Base-by-base conservation (phyloP, 2,329 filamentous ascomycete species). In the Colletotrichum higginsianum region DNA sequence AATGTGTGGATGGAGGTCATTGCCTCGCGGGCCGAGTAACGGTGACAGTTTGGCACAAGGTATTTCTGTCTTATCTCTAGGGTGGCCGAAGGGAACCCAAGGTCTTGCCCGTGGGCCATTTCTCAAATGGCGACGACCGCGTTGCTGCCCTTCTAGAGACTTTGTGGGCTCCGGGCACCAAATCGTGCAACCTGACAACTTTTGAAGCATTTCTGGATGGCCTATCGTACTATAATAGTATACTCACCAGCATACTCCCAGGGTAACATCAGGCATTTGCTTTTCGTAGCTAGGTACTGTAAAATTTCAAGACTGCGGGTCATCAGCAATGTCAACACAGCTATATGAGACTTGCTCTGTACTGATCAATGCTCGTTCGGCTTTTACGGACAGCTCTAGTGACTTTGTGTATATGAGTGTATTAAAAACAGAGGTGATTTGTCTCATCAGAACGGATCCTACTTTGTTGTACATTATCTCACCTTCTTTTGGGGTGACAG, bases 401-500 rank as follows among this genome's bases (percentile, higher is more conserved):
- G 58, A 23, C 26, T 35, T 61, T 60, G 38, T 55, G 49, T 55
- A 30, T 49, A 56, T 55, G 35, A 68, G 15, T 71, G 15, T 69
- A 72, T 69, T 72, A 69, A 60, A 40, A 71, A 55, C 47, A 64
- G 69, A 69, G 65, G 58, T 35, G 69, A 69, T 56, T 72, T 55
- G 49, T 64, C 58, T 72, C 69, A 68, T 69, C n/a, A 61, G 23
- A 68, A 69, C 26, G 46, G 40, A 60, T 60, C 53, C 53, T 72
- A 64, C 38, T 44, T 63, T 70, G 62, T 72, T 72, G 69, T 72
- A 72, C 69, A 72, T 69, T 64, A 72, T 58, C 60, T 53, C 69
- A 55, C 21, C 68, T 63, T 69, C 40, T 44, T 64, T 64, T 52
- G 47, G 52, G 35, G 62, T 49, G 49, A 46, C 50, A 23, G 47